Evolutionary conservation across 2,329 filamentous ascomycete genomes (phyloP), one percentile per base, ranked within the genome.

Genomic region (Botrytis fragariae): DNA sequence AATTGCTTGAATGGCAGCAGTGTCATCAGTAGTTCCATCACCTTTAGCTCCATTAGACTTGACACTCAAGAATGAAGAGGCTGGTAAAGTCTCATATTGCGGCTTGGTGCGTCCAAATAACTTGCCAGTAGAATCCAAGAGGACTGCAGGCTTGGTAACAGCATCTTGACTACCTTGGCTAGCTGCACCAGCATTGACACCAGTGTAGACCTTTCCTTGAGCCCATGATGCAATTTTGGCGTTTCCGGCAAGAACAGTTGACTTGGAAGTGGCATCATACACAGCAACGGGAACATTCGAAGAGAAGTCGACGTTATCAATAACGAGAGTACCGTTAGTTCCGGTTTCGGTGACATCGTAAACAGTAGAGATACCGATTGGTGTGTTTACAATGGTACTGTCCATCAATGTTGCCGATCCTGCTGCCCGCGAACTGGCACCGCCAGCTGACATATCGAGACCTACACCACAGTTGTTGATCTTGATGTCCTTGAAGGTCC

Each of bases 231-330:
- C 81, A 74, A 98, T 86, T 76, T 90, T 88, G 64, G 87, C 84
- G 78, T 92, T 92, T 74, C 93, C 94, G 3, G 85, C 83, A 44
- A 98, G 87, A 62, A 97, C 84, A 2, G 85, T 85, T 7, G 84
- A 82, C 61, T 87, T 84, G 63, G 89, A 90, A 75, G 84, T 85
- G 32, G 84, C 82, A 77, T 88, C 87, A 76, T 86, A 82, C 71
- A 98, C 88, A 45, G 93, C 93, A 37, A 88, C 86, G 10, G 87
- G 86, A 71, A 93, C 89, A 72, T 89, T 90, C 65, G 85, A 85
- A 76, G 77, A 75, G 83, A 98, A 94, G 83, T 98, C 94, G 48
- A 97, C 93, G 77, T 98, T 98, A 84, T 97, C 93, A 18, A 98
- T 83, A 77, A 97, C 87, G 63, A 98, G 87, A 22, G 93, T 93